Evolutionary conservation across 345 rosid species (phyloP).

Genomic region (Kandelia obovata): DNA sequence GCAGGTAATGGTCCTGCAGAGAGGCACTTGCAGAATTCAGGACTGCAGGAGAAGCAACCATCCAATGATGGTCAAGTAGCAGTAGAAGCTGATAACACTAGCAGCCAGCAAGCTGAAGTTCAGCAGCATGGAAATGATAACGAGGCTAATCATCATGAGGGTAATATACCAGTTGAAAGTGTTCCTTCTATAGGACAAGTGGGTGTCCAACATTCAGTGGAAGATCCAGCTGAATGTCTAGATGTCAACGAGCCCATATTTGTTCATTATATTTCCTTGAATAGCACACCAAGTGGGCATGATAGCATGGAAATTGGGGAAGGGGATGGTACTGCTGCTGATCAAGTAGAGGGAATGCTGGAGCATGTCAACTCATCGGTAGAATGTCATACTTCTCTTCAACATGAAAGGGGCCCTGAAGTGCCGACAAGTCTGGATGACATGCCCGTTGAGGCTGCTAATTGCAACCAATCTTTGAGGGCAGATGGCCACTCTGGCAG

Average conservation of each 20-base stretch:
- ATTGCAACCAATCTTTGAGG: slow-evolving; percentile 28
- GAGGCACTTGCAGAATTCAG: slow-evolving; percentile 59
- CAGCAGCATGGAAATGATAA: slow-evolving; percentile 44
- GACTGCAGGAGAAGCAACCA: slow-evolving; percentile 56
- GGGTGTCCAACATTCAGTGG: slow-evolving; percentile 24
- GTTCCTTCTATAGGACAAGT: slow-evolving; percentile 34
- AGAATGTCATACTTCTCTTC: slow-evolving; percentile 36
- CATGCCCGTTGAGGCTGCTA: slow-evolving; percentile 27
- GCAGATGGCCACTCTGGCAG: slow-evolving; percentile 26
- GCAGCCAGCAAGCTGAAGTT: slow-evolving; percentile 50
- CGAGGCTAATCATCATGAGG: slow-evolving; percentile 35
- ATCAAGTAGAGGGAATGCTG: slow-evolving; percentile 37
- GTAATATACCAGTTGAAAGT: slow-evolving; percentile 38
- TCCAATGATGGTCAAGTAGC: slow-evolving; percentile 42
- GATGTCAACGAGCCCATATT: slow-evolving; percentile 39
- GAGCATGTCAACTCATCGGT: slow-evolving; percentile 45
- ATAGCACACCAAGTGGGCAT: slow-evolving; percentile 47
- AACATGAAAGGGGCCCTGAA: slow-evolving; percentile 28
- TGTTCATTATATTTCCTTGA: slow-evolving; percentile 50
- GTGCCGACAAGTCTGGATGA: slow-evolving; percentile 38
- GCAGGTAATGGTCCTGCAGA: slow-evolving; percentile 47
- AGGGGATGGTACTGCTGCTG: slow-evolving; percentile 41
- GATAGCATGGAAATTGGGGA: slow-evolving; percentile 75
- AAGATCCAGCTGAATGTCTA: slow-evolving; percentile 30
- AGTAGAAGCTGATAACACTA: slow-evolving; percentile 40